Conservation (phyloP, 1,284 basidiomycete species). For the Sanghuangporus sanghuang region DNA sequence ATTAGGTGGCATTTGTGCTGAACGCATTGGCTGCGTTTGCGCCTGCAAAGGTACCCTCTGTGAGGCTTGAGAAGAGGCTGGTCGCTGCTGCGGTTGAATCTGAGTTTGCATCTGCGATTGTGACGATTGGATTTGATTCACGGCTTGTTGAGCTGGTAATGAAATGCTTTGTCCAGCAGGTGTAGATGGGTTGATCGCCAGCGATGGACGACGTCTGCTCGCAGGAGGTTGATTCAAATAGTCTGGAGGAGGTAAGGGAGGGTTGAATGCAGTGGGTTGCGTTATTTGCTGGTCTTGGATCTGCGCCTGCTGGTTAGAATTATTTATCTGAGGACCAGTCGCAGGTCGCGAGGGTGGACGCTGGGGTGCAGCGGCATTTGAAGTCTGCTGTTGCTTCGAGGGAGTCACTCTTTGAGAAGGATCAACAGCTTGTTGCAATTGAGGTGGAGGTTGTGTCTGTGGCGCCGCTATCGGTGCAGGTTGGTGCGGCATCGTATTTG, state of each 20-base stretch:
- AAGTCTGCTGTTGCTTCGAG: conserved; percentile 4
- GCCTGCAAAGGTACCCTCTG: conserved; percentile 16
- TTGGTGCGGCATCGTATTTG: conserved; percentile 3
- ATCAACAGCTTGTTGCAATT: conserved; percentile 12
- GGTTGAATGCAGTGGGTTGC: conserved; percentile 21
- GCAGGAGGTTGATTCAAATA: conserved; percentile 25
- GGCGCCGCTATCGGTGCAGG: conserved; percentile 4
- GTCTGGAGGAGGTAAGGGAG: conserved; percentile 21
- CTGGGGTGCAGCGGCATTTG: background rate
- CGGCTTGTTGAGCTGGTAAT: conserved; percentile 7
- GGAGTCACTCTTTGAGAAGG: conserved; percentile 12
- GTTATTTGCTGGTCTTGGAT: conserved; percentile 5
- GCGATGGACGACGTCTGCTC: conserved; percentile 18
- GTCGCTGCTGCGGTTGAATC: conserved; percentile 6
- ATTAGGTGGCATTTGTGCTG: conserved; percentile 9
- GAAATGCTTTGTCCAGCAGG: conserved; percentile 16
- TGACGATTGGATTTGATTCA: conserved; percentile 1
- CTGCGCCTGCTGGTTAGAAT: conserved; percentile 12
- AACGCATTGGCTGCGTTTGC: conserved; percentile 16
- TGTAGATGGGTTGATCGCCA: conserved; percentile 10
- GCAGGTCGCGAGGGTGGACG: conserved; percentile 13
- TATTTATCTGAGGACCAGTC: conserved; percentile 33
- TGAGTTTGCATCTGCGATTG: conserved; percentile 1
- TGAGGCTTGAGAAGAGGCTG: conserved; percentile 6
- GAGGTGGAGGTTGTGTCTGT: conserved; percentile 7